Evolutionary conservation across 495 filamentous ascomycete species (phyloP).

Genomic region (Emericellopsis terricola): DNA sequence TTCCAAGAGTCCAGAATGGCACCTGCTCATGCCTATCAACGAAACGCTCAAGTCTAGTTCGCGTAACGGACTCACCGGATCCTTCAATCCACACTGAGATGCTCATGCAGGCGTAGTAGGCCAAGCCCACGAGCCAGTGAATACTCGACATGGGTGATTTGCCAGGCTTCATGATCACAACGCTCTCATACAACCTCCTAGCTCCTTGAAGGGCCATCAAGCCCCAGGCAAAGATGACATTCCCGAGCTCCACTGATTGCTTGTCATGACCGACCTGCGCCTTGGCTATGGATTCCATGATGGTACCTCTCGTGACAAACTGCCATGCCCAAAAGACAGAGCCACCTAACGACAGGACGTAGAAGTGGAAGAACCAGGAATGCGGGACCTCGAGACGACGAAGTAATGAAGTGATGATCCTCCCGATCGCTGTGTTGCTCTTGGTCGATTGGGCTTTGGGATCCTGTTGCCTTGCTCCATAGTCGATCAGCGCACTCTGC

Average conservation of each 20-base stretch:
- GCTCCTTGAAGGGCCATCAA: slow-evolving; percentile 57
- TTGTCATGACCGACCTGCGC: slow-evolving; percentile 9
- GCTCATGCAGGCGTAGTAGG: slow-evolving; percentile 55
- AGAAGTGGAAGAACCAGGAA: slow-evolving; percentile 76
- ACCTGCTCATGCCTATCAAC: slow-evolving; percentile 1
- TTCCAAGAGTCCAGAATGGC: slow-evolving; percentile 2
- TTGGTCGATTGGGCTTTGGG: slow-evolving; percentile 2
- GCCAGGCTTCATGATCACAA: slow-evolving; percentile 42
- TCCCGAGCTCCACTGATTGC: slow-evolving; percentile 38
- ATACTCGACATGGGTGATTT: slow-evolving; percentile 59
- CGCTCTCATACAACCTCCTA: slow-evolving; percentile 58
- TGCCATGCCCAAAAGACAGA: slow-evolving; percentile 65
- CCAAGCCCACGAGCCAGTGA: slow-evolving; percentile 63
- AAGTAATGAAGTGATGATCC: slow-evolving; percentile 7
- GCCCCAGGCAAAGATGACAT: slow-evolving; percentile 48
- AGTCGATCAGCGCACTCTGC: slow-evolving; percentile 23
- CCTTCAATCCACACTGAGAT: slow-evolving; percentile 80
- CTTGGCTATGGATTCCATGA: slow-evolving; percentile 24
- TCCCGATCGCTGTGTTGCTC: slow-evolving; percentile 1
- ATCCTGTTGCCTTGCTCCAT: slow-evolving; percentile 21
- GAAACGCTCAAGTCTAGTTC: too few relatives aligned
- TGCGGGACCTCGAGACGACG: slow-evolving; percentile 49
- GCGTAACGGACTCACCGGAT: slow-evolving; percentile 32
- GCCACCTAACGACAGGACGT: slow-evolving; percentile 48
- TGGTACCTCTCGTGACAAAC: slow-evolving; percentile 35